Conservation (phyloP, 352 stramenopile species). For the Peronosclerospora sorghi region DNA sequence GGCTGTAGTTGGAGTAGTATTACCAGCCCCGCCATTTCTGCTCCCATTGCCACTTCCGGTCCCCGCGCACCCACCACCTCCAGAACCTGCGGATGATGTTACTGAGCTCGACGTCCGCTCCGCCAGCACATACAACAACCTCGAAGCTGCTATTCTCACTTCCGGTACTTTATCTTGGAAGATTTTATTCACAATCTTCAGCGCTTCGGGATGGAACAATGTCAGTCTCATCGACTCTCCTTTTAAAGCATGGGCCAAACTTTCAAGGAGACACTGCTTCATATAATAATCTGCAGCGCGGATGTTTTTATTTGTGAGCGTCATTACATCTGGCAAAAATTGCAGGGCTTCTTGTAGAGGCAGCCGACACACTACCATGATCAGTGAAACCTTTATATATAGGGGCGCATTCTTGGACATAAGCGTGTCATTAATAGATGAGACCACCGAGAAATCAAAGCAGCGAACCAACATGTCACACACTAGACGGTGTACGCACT, state of each 20-base stretch:
- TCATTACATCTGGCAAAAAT: conserved; percentile 57
- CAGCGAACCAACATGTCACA: conserved; percentile 58
- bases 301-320: conserved; percentile 46
- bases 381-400: conserved; percentile 56
- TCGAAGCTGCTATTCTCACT: conserved; percentile 48
- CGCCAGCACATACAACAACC: conserved; percentile 52
- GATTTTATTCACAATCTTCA: conserved; percentile 61
- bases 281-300: conserved; percentile 66
- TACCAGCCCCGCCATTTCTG: conserved; percentile 8
- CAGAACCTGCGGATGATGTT: conserved; percentile 3
- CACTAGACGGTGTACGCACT: conserved; percentile 56
- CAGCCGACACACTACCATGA: conserved; percentile 57
- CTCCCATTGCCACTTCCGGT: conserved; percentile 14
- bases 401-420: conserved; percentile 41
- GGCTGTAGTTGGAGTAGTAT: conserved; percentile 5
- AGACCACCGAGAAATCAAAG: conserved; percentile 62
- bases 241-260: conserved; percentile 42
- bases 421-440: conserved; percentile 45
- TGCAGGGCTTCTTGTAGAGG: conserved; percentile 42
- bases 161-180: conserved; percentile 72
- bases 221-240: conserved; percentile 27
- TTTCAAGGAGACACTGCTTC: conserved; percentile 67
- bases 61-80: conserved; percentile 6
- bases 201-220: conserved; percentile 43
- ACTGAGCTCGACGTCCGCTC: conserved; percentile 29